Evolutionary conservation across 2,329 filamentous ascomycete genomes (phyloP), one percentile per base, ranked within the genome.

Genomic region (Davidsoniella eucalypti): DNA sequence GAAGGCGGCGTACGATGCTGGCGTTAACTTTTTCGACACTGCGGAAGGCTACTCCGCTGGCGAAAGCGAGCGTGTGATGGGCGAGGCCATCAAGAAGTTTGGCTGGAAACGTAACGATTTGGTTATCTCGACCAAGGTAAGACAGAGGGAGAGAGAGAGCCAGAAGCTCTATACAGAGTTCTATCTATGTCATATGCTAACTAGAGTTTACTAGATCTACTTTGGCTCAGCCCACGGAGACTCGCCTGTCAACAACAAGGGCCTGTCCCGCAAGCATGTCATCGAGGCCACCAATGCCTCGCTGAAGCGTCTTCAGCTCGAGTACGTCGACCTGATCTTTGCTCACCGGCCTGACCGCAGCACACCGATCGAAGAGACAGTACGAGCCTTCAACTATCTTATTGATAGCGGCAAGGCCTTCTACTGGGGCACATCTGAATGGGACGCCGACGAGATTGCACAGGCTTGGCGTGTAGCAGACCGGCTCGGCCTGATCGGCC

Each of bases 371-470:
- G 78, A 83, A 61, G 80, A 84, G 66, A 77, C 73, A 1, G 79
- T 84, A 33, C 75, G 79, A 47, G 78, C 74, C 48, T 84, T 85
- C 67, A 83, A 84, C 67, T 69, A 82, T 42, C 64, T 84, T 49
- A 82, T 85, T 60, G 68, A 78, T 61, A 70, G 69, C 0, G 80
- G 80, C 56, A 78, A 82, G 64, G 75, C 77, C 2, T 75, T 84
- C 55, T 82, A 83, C 67, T 82, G 78, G 78, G 79, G 78, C 40
- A 83, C 78, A 0, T 81, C 76, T 0, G 76, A 82, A 61, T 83
- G 79, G 78, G 71, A 69, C 54, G 76, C 79, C 41, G 71, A 74
- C 52, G 78, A 82, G 65, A 82, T 83, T 58, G 71, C 73, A 5
- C 69, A 76, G 52, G 79, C 80, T 0, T 76, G 73, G 67, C 67